Evolutionary conservation across 805 yeast genomes (phyloP).

Genomic region (Priceomyces melissophilus): DNA sequence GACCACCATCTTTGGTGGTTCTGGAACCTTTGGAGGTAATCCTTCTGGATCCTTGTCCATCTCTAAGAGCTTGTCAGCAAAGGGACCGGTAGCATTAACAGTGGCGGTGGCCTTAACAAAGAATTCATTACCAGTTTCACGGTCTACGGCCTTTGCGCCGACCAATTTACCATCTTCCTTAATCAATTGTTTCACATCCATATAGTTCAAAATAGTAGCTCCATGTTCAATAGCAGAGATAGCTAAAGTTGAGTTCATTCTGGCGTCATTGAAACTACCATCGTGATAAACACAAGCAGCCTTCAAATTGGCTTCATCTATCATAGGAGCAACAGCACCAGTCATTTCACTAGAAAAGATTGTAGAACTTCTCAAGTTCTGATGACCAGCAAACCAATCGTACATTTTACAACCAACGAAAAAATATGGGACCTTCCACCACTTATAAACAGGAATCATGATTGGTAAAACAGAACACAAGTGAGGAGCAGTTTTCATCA

Average conservation of each 20-base stretch:
- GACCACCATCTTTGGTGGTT: constrained; percentile 76
- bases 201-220: constrained; percentile 85
- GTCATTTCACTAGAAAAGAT: constrained; percentile 65
- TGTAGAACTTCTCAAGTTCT: constrained; percentile 77
- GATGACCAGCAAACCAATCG: constrained; percentile 88
- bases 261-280: constrained; percentile 89
- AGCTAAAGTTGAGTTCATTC: constrained; percentile 85
- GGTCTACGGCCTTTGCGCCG: constrained; percentile 77
- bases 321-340: constrained; percentile 77
- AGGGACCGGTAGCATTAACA: constrained; percentile 94
- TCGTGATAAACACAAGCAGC: constrained; percentile 94
- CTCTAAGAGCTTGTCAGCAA: constrained; percentile 76
- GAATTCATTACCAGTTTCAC: constrained; percentile 61
- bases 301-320: constrained; percentile 72
- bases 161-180: constrained; percentile 60
- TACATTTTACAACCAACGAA: constrained; percentile 88
- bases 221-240: constrained; percentile 82
- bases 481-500: constrained; percentile 90
- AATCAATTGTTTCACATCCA: constrained; percentile 71
- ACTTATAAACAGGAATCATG: constrained; percentile 91
- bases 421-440: constrained; percentile 95
- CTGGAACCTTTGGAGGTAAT: constrained; percentile 50
- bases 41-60: constrained; percentile 77
- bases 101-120: constrained; percentile 67
- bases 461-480: constrained; percentile 82